A percentile compares a stretch with the other conserved stretches of the same genome.
phyloP scores from a whole-genome alignment of 2,329 filamentous ascomycete genomes.

The Fulvia fulva region DNA sequence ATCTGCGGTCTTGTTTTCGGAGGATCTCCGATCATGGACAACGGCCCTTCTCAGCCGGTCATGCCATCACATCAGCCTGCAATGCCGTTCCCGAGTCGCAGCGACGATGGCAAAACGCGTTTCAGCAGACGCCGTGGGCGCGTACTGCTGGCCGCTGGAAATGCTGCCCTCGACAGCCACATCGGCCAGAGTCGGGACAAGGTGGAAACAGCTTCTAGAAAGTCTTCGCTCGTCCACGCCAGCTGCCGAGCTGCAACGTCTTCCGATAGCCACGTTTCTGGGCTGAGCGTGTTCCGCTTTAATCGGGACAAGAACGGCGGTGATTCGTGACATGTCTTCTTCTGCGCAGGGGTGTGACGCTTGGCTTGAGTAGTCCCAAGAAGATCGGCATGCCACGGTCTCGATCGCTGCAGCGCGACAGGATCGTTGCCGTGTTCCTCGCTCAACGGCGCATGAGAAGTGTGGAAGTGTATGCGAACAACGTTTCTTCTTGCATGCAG shows the following conservation, averaged over 20 bases:
- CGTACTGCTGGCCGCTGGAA: too few species aligned
- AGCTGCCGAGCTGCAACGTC: neutral
- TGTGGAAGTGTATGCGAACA: neutral
- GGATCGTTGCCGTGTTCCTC: conserved; percentile 2
- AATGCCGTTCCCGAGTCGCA: neutral
- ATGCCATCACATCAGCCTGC: neutral
- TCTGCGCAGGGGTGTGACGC: neutral
- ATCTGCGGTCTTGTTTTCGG: neutral
- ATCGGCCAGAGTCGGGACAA: neutral
- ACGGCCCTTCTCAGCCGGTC: neutral
- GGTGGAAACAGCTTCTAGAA: conserved; percentile 4
- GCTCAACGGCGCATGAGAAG: conserved; percentile 2
- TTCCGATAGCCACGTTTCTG: conserved; percentile 3
- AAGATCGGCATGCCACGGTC: conserved; percentile 1
- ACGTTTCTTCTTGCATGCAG: neutral
- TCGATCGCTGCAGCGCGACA: conserved; percentile 1
- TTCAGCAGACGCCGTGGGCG: neutral
- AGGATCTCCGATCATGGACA: neutral
- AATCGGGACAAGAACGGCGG: neutral
- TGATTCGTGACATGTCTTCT: conserved; percentile 1
- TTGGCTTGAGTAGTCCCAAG: neutral
- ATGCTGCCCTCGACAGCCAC: neutral
- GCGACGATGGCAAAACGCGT: neutral
- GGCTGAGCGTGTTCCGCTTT: neutral
- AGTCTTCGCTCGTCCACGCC: neutral